Conservation (phyloP, 192 early-diverging fungal genomes). For the Lunasporangiospora selenospora region DNA sequence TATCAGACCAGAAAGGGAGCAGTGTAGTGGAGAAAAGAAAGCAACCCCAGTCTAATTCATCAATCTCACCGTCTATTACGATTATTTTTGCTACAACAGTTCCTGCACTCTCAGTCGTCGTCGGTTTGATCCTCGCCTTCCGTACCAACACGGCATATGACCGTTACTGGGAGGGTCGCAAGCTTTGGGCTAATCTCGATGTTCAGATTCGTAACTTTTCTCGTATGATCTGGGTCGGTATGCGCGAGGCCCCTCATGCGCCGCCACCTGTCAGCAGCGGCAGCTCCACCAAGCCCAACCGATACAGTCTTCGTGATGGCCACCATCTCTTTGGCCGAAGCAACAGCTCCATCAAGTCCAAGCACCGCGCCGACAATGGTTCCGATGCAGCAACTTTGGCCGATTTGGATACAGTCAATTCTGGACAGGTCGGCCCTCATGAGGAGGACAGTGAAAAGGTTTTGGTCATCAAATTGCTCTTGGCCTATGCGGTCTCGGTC, state of each 20-base stretch:
- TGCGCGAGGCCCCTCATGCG: no score
- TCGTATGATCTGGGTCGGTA: slow-evolving; percentile 49
- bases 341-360: slow-evolving; percentile 1
- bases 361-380: no score
- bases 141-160: slow-evolving; percentile 51
- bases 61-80: no score
- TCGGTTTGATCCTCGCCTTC: slow-evolving; percentile 46
- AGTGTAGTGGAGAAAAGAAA: no score
- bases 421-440: not conserved
- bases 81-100: slow-evolving; percentile 1
- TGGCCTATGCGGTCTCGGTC: slow-evolving; percentile 62
- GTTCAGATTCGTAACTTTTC: slow-evolving; percentile 49
- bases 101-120: slow-evolving; percentile 46
- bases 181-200: slow-evolving; percentile 43
- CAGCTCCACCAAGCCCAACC: no score
- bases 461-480: slow-evolving; percentile 54
- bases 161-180: slow-evolving; percentile 53
- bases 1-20: no score
- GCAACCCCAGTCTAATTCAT: no score
- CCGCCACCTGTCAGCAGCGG: no score
- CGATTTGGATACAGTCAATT: slow-evolving; percentile 6
- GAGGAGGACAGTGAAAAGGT: slow-evolving; percentile 62
- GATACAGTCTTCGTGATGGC: not conserved
- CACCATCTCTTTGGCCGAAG: slow-evolving; percentile 27
- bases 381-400: slow-evolving; percentile 23